Conservation (phyloP, 2,329 filamentous ascomycete genomes). For the Hypoxylon sp. region DNA sequence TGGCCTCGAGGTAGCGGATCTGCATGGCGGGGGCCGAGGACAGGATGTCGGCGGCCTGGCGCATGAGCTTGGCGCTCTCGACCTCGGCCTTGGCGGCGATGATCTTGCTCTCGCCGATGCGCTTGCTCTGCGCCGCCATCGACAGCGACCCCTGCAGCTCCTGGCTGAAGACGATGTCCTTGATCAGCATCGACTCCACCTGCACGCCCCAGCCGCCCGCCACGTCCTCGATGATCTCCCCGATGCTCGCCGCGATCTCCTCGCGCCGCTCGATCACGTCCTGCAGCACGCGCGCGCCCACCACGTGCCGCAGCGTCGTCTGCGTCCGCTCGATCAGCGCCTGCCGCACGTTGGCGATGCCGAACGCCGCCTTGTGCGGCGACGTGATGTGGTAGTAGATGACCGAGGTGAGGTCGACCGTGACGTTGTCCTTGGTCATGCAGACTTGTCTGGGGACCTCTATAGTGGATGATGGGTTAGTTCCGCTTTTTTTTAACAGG, state of each 20-base stretch:
- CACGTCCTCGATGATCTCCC: conserved; percentile 97
- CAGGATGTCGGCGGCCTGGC: conserved; percentile 92
- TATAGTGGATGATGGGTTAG: conserved; percentile 41
- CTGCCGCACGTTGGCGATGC: conserved; percentile 92
- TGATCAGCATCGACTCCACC: conserved; percentile 99
- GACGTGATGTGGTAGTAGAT: conserved; percentile 99
- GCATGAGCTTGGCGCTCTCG: conserved; percentile 93
- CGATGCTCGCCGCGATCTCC: conserved; percentile 93
- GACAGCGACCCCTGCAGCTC: conserved; percentile 96
- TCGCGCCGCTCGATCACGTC: conserved; percentile 98
- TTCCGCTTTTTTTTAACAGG: conserved; percentile 1
- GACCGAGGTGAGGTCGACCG: conserved; percentile 90
- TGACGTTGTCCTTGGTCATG: conserved; percentile 99
- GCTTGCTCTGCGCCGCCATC: conserved; percentile 98
- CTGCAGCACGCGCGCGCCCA: conserved; percentile 93
- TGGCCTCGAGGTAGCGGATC: conserved; percentile 96
- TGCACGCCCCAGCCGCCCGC: conserved; percentile 93
- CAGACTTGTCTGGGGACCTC: conserved; percentile 96
- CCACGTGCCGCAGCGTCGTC: conserved; percentile 95
- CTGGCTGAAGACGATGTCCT: conserved; percentile 97
- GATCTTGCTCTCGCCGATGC: conserved; percentile 97
- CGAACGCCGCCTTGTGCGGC: conserved; percentile 96
- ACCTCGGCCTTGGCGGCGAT: conserved; percentile 98
- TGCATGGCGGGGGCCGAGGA: conserved; percentile 96
- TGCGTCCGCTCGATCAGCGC: conserved; percentile 98